Conservation (phyloP, 257 asterid genomes). For the Penstemon davidsonii region DNA sequence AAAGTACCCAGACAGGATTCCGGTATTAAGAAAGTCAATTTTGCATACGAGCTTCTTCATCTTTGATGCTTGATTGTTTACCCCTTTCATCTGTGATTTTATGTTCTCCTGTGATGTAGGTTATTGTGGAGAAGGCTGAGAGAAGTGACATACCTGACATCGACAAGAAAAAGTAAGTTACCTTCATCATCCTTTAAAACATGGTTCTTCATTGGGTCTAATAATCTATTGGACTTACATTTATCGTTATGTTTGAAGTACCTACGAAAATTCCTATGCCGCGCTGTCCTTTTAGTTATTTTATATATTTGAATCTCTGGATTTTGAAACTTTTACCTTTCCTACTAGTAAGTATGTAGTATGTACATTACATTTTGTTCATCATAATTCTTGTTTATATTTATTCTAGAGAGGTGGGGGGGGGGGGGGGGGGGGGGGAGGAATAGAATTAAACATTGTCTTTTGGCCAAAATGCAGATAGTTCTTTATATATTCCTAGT, state of each 20-base stretch:
- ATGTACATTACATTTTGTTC: not conserved
- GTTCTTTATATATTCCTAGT: not conserved
- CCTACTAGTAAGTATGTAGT: not conserved
- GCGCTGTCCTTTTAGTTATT: not conserved
- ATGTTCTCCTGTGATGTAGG: constrained; percentile 43
- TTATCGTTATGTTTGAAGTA: not conserved
- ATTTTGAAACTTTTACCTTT: constrained; percentile 2
- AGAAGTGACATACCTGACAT: constrained; percentile 86
- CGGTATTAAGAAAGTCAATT: constrained; percentile 40
- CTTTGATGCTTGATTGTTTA: not conserved
- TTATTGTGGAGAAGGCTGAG: constrained; percentile 83
- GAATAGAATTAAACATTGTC: not conserved
- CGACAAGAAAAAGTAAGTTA: constrained; percentile 81
- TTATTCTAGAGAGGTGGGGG: not conserved
- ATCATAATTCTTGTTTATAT: constrained; percentile 1
- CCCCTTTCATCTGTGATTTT: constrained; percentile 4
- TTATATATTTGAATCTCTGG: not conserved
- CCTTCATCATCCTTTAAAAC: not conserved
- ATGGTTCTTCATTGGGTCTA: not conserved
- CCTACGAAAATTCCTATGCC: no score
- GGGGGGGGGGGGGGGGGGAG: not conserved
- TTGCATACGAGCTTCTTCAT: not conserved
- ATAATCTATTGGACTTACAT: not conserved
- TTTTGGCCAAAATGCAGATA: not conserved
- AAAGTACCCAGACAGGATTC: constrained; percentile 93